These are phyloP conservation scores for Balamuthia mandrillaris DNA, from an alignment of 208 protist species.

Conservation along the genomic window DNA sequence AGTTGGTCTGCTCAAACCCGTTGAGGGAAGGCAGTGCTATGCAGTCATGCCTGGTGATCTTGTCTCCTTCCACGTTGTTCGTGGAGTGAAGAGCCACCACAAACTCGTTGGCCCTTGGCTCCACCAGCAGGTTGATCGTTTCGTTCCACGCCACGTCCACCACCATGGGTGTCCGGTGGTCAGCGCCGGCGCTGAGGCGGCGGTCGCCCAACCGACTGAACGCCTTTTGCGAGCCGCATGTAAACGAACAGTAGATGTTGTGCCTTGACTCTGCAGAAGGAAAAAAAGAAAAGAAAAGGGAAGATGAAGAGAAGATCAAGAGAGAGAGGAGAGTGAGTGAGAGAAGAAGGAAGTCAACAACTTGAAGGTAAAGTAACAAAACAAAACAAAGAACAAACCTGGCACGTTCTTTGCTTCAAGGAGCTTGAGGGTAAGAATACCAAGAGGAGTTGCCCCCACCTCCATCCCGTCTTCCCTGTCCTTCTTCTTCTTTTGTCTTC, in stretches of 20 bases:
- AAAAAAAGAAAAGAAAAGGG: background rate
- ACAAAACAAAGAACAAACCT: background rate
- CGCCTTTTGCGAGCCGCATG: background rate
- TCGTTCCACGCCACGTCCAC: background rate
- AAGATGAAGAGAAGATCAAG: background rate
- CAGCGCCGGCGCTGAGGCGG: background rate
- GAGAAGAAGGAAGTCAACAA: background rate
- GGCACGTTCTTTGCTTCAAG: slow-evolving; percentile 1
- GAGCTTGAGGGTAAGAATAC: slow-evolving; percentile 13
- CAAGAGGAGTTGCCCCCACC: too few relatives aligned
- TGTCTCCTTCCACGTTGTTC: too few relatives aligned
- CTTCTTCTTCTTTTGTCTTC: too few relatives aligned
- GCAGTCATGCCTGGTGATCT: too few relatives aligned
- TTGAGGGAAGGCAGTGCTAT: too few relatives aligned
- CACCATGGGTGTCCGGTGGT: background rate
- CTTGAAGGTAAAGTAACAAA: background rate
- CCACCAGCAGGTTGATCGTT: slow-evolving; percentile 25
- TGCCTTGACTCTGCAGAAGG: slow-evolving; percentile 1
- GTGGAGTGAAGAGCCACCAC: background rate
- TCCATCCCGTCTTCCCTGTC: too few relatives aligned
- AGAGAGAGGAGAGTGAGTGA: background rate
- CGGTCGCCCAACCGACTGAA: slow-evolving; percentile 12
- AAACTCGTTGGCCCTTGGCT: background rate
- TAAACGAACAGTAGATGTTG: slow-evolving; percentile 24
- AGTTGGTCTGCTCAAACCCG: too few relatives aligned